phyloP scores from a whole-genome alignment of 495 filamentous ascomycete genomes.

The Copromyces sp. region DNA sequence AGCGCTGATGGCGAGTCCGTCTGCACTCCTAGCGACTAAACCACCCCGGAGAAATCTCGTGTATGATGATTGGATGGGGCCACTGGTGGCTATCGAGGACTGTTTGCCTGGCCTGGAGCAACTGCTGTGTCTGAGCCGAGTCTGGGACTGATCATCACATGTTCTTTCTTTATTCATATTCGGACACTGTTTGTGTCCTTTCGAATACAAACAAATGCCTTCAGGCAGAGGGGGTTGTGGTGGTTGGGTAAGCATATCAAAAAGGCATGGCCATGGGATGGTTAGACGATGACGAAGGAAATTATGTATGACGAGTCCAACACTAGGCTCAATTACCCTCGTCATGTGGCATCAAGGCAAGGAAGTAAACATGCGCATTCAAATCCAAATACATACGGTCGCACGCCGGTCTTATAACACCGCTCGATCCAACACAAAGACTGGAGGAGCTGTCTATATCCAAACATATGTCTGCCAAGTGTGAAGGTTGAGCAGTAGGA shows the following conservation, averaged over 20 bases:
- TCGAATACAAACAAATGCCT: neutral
- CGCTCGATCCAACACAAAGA: neutral
- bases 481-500: neutral
- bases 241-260: neutral
- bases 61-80: neutral
- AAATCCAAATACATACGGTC: neutral
- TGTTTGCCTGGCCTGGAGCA: neutral
- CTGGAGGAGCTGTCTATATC: neutral
- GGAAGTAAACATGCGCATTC: neutral
- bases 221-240: neutral
- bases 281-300: neutral
- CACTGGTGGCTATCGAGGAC: neutral
- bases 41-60: neutral
- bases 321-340: neutral
- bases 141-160: neutral
- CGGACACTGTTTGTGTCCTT: neutral
- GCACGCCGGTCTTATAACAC: neutral
- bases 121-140: neutral
- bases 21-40: conserved; percentile 1
- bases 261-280: neutral
- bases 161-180: neutral
- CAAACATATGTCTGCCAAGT: neutral
- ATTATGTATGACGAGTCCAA: neutral
- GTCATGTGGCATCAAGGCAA: neutral
- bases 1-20: conserved; percentile 2